phyloP scores from a whole-genome alignment of 2,329 filamentous ascomycete species.

The Lasiodiplodia sp. region DNA sequence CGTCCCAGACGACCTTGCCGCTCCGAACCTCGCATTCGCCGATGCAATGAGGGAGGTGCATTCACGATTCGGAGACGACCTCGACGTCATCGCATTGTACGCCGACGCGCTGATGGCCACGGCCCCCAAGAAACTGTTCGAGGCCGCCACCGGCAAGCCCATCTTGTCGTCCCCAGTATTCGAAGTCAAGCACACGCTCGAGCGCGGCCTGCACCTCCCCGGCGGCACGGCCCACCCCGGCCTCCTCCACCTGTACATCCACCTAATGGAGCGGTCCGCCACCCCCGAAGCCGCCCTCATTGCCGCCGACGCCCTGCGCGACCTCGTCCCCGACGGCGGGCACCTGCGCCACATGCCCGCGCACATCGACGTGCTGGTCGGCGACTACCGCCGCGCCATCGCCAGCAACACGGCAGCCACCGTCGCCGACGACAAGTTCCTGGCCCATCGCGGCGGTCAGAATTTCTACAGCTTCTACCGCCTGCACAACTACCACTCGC shows the following conservation, averaged over 20 bases:
- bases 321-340: constrained; percentile 71
- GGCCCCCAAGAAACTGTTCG: constrained; percentile 71
- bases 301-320: constrained; percentile 68
- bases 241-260: constrained; percentile 77
- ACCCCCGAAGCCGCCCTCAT: constrained; percentile 69
- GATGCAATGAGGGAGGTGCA: constrained; percentile 67
- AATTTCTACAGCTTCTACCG: constrained; percentile 83
- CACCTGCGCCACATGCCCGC: constrained; percentile 80
- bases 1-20: constrained; percentile 57
- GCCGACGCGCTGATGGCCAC: constrained; percentile 72
- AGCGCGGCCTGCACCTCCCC: constrained; percentile 61
- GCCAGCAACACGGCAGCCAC: constrained; percentile 72
- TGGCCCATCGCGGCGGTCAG: constrained; percentile 63
- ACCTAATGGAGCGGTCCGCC: constrained; percentile 79
- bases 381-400: constrained; percentile 73
- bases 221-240: constrained; percentile 64
- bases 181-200: constrained; percentile 66
- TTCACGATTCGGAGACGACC: constrained; percentile 59
- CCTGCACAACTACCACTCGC: constrained; percentile 76
- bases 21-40: constrained; percentile 68
- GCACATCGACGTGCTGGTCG: constrained; percentile 76
- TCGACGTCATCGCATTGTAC: constrained; percentile 69
- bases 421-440: constrained; percentile 71
- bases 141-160: constrained; percentile 65
- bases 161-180: constrained; percentile 62